Evolutionary conservation across 1,284 basidiomycete genomes (phyloP), one percentile per base, ranked within the genome.

Genomic region (Stygiomarasmius scandens): DNA sequence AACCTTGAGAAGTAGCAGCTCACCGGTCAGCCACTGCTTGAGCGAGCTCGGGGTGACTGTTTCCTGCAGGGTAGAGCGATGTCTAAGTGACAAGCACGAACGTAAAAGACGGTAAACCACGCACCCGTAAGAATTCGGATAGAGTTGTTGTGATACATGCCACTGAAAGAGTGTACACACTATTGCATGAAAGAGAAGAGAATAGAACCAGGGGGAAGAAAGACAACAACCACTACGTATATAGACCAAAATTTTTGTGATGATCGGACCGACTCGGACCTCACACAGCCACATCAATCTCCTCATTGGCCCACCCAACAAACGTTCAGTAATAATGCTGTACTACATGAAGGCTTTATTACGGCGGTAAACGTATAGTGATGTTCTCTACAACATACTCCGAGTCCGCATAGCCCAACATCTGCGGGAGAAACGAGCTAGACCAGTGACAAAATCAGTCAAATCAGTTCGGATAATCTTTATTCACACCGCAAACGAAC

Each of bases 1-100:
- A 71, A 70, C 70, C 68, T 70, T 71, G 68, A 67, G 68, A 75
- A 74, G 69, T 69, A 70, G 76, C 76, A 76, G 83, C 94, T 87
- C 83, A 97, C 95, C 95, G 89, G 79, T 95, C 90, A 69, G 95
- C 92, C 72, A 99, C 95, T 60, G 89, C 84, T 73, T 92, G 86
- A 69, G 96, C 96, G 76, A 99, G 91, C 84, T 95, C 92, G 63
- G 95, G 95, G 79, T 99, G 96, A 74, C 93, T 95, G 82, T 98
- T 99, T 74, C 96, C 95, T 98, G 77, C 36, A 59, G 32, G 54
- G 54, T 32, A 58, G 43, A 56, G 52, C 5, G 29, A 32, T 32
- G 57, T 62, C 54, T 69, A 47, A 60, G 59, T 32, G 64, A 56
- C 59, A 66, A 54, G 56, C 61, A 45, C 25, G 19, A 46, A 20